Evolutionary conservation across 2,329 filamentous ascomycete genomes (phyloP).

Genomic region (Diplodia seriata): DNA sequence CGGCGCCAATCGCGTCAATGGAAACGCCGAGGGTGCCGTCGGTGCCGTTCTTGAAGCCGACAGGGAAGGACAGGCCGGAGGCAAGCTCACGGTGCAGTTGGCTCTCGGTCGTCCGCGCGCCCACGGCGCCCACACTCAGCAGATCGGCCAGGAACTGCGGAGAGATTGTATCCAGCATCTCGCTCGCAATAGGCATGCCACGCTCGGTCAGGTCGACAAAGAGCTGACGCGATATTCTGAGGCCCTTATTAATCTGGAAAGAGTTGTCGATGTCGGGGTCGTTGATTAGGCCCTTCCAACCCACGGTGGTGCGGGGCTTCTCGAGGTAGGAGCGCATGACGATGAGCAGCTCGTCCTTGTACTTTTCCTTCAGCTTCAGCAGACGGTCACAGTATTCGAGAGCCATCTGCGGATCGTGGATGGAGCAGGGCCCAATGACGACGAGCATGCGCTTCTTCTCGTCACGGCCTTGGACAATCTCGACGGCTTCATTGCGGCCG

Average conservation of each 20-base stretch:
- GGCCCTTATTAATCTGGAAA: slow-evolving; percentile 98
- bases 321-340: slow-evolving; percentile 99
- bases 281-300: slow-evolving; percentile 99
- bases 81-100: slow-evolving; percentile 95
- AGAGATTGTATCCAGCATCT: slow-evolving; percentile 98
- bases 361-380: slow-evolving; percentile 81
- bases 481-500: slow-evolving; percentile 66
- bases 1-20: slow-evolving; percentile 93
- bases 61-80: slow-evolving; percentile 92
- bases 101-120: slow-evolving; percentile 94
- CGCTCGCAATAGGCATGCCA: slow-evolving; percentile 95
- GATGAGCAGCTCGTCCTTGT: slow-evolving; percentile 87
- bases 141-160: slow-evolving; percentile 95
- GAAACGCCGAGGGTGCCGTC: slow-evolving; percentile 89
- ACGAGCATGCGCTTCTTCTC: slow-evolving; percentile 69
- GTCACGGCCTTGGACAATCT: slow-evolving; percentile 67
- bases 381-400: slow-evolving; percentile 92
- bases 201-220: slow-evolving; percentile 90
- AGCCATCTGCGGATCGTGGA: slow-evolving; percentile 90
- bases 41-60: slow-evolving; percentile 99
- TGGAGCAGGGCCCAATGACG: slow-evolving; percentile 93
- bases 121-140: slow-evolving; percentile 89
- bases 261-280: slow-evolving; percentile 98
- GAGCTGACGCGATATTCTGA: slow-evolving; percentile 84
- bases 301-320: slow-evolving; percentile 96